Evolutionary conservation across 768 basidiomycete species (phyloP), one percentile per base, ranked within the genome.

Genomic region (Lyophyllum semitale): DNA sequence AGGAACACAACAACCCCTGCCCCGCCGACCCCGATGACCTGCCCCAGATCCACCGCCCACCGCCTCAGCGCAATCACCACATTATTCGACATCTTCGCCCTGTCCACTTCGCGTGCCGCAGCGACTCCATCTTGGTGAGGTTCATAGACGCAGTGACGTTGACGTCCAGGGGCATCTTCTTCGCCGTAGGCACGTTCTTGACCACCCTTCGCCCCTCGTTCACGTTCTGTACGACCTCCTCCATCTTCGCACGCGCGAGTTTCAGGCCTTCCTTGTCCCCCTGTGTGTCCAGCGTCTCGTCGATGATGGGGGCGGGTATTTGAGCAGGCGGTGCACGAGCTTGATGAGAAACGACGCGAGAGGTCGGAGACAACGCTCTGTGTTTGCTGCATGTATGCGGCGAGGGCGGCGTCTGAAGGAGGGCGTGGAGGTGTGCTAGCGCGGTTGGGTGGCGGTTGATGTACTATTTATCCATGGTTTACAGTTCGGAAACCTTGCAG

Each of bases 281-380:
- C 63, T 92, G 89, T 20, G 70, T 68, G 49, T 85, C 82, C 6
- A 85, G 84, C 0, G 92, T 93, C 64, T 86, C 87, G 47, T 87
- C 84, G 49, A 88, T 81, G 60, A 93, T 87, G 23, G 90, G 8
- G 98, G 82, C 0, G 92, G 85, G 66, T 99, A 99, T 68, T 98
- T 98, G 59, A 98, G 85, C 51, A 98, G 81, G 15, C 96, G 86
- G 66, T 98, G 97, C 3, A 99, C 93, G 30, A 97, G 97, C 71
- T 98, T 98, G 71, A 99, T 98, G 57, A 99, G 87, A 33, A 98
- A 82, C 0, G 93, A 94, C 92, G 88, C 0, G 92, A 90, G 12
- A 90, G 79, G 22, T 83, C 80, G 1, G 85, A 81, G 1, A 89
- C 87, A 32, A 89, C 76, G 11, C 75, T 77, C 55, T 83, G 81